phyloP scores from a whole-genome alignment of 1,284 basidiomycete genomes.

The Cystobasidium sp. region DNA sequence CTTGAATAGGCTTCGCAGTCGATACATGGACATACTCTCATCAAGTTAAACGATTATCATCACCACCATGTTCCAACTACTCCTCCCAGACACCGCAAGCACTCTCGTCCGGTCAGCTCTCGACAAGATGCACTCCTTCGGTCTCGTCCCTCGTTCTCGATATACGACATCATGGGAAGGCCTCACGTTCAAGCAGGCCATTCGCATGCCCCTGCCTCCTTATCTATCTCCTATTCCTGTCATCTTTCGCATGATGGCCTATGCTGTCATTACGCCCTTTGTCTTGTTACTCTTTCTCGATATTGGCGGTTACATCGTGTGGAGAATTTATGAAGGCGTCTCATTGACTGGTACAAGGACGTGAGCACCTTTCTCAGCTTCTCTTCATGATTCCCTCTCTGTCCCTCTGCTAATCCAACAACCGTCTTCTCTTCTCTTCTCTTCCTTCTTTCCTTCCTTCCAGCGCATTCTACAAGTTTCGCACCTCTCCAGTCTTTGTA shows the following conservation, averaged over 20 bases:
- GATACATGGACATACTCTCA: neutral
- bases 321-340: conserved; percentile 14
- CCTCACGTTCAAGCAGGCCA: conserved; percentile 32
- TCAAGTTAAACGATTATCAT: too few relatives aligned
- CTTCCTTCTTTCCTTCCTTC: neutral
- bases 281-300: conserved; percentile 33
- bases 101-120: conserved; percentile 5
- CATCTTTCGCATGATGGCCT: conserved; percentile 41
- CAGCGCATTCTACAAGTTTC: conserved; percentile 43
- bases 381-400: neutral
- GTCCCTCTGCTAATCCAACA: neutral
- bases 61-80: too few relatives aligned
- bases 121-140: conserved; percentile 1
- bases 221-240: conserved; percentile 42
- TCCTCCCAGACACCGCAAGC: neutral
- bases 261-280: conserved; percentile 39
- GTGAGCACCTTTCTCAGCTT: conserved; percentile 9
- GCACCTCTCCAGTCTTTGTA: conserved; percentile 35
- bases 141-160: conserved; percentile 25
- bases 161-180: conserved; percentile 42
- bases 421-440: neutral
- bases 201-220: conserved; percentile 37
- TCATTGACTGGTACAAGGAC: conserved; percentile 29
- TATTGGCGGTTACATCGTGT: conserved; percentile 35
- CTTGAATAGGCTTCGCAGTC: neutral